phyloP scores from a whole-genome alignment of 164 flowering plant genomes.

The Litsea cubeba region DNA sequence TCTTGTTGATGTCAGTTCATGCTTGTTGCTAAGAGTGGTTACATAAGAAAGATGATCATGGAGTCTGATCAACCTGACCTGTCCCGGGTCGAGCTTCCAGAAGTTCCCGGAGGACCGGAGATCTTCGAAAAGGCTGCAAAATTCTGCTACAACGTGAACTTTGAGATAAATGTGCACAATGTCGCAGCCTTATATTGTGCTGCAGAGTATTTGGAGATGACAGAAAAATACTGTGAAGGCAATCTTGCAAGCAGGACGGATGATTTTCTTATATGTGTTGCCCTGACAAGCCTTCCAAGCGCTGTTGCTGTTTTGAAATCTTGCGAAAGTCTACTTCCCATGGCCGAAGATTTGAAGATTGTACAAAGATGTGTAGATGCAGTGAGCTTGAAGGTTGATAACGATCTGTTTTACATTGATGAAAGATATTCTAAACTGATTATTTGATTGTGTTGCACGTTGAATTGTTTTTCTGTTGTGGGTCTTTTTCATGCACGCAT shows the following conservation, averaged over 20 bases:
- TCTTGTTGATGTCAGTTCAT: slow-evolving; percentile 55
- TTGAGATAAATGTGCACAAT: slow-evolving; percentile 83
- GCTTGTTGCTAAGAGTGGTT: slow-evolving; percentile 86
- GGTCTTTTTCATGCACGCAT: not conserved
- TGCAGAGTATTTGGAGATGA: slow-evolving; percentile 86
- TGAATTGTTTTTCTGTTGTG: not conserved
- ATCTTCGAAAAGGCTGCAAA: slow-evolving; percentile 87
- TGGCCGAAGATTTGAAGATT: slow-evolving; percentile 59
- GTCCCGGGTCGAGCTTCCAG: slow-evolving; percentile 50
- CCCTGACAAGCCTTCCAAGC: slow-evolving; percentile 58
- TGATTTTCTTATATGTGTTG: slow-evolving; percentile 68
- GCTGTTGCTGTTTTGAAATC: slow-evolving; percentile 70
- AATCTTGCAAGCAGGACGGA: slow-evolving; percentile 75
- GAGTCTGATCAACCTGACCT: slow-evolving; percentile 59
- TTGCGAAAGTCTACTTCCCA: slow-evolving; percentile 65
- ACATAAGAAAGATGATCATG: slow-evolving; percentile 58
- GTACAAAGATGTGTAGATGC: slow-evolving; percentile 68
- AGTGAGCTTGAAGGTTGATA: slow-evolving; percentile 50
- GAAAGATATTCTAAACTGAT: not conserved
- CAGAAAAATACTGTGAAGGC: slow-evolving; percentile 57
- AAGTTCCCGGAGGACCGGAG: slow-evolving; percentile 84
- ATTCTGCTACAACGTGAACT: slow-evolving; percentile 88
- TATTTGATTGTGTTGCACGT: not conserved
- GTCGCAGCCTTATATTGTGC: slow-evolving; percentile 84
- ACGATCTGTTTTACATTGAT: not conserved